Evolutionary conservation across 2,329 filamentous ascomycete species (phyloP).

Genomic region (Colletotrichum chlorophyti): DNA sequence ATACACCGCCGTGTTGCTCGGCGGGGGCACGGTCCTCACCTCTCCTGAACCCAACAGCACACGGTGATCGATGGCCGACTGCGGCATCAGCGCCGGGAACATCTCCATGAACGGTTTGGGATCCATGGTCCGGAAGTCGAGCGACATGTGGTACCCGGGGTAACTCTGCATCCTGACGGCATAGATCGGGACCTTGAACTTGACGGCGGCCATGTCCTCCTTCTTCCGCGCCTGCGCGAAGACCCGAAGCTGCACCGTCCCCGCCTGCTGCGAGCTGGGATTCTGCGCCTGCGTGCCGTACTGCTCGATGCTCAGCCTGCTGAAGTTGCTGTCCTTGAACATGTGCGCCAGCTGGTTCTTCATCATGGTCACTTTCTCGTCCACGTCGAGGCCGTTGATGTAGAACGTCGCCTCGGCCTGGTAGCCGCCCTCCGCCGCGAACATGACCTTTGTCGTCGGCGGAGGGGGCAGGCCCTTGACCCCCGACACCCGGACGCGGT

Average conservation of each 20-base stretch:
- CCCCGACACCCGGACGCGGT: conserved; percentile 48
- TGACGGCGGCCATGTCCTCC: conserved; percentile 29
- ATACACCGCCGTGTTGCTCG: not conserved
- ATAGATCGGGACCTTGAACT: conserved; percentile 42
- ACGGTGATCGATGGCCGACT: conserved; percentile 36
- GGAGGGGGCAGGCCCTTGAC: conserved; percentile 51
- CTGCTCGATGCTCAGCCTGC: conserved; percentile 41
- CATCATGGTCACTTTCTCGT: conserved; percentile 33
- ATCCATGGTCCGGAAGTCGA: conserved; percentile 50
- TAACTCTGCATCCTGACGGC: conserved; percentile 49
- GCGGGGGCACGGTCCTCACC: not conserved
- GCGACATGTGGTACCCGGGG: conserved; percentile 50
- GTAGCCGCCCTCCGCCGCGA: conserved; percentile 56
- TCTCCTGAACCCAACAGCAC: conserved; percentile 22
- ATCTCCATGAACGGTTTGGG: conserved; percentile 52
- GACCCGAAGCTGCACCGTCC: conserved; percentile 32
- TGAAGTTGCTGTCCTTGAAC: conserved; percentile 40
- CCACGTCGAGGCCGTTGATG: conserved; percentile 24
- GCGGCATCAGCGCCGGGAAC: conserved; percentile 43
- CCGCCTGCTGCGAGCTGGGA: conserved; percentile 33
- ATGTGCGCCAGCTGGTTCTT: conserved; percentile 32
- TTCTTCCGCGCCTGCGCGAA: conserved; percentile 36
- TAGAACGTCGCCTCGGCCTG: conserved; percentile 43
- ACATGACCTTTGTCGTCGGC: conserved; percentile 58
- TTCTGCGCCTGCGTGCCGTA: conserved; percentile 31